These are phyloP conservation scores for Alternaria incomplexa DNA, from an alignment of 2,329 filamentous ascomycete species.

Conservation along the genomic window DNA sequence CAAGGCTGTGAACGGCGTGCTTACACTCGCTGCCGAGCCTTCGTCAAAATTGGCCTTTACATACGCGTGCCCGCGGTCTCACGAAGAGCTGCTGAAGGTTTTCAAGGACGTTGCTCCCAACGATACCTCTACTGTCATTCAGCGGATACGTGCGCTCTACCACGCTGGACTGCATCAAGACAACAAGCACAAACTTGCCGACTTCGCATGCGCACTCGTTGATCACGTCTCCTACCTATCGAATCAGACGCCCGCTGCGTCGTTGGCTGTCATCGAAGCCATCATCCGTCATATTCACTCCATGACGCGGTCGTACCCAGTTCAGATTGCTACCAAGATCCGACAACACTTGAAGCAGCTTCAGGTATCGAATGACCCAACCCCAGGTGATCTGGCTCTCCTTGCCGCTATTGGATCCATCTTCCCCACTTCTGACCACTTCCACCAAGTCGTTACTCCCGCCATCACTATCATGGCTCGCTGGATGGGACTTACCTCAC, in stretches of 20 bases:
- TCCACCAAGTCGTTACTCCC: conserved; percentile 92
- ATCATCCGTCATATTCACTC: conserved; percentile 92
- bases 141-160: conserved; percentile 89
- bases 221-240: conserved; percentile 68
- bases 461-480: conserved; percentile 83
- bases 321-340: conserved; percentile 79
- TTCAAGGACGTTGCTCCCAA: conserved; percentile 66
- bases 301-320: conserved; percentile 81
- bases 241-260: conserved; percentile 57
- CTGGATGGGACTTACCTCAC: conserved; percentile 79
- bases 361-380: conserved; percentile 60
- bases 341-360: conserved; percentile 70
- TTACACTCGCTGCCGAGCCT: conserved; percentile 48
- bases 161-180: conserved; percentile 83
- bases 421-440: conserved; percentile 96
- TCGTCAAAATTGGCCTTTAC: conserved; percentile 73
- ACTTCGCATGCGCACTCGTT: conserved; percentile 70
- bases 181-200: conserved; percentile 82
- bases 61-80: conserved; percentile 81
- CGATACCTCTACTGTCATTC: conserved; percentile 78
- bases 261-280: conserved; percentile 75
- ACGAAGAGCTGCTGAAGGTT: conserved; percentile 73
- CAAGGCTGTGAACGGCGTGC: conserved; percentile 51
- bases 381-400: conserved; percentile 77
- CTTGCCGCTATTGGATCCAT: conserved; percentile 82